Conservation (phyloP, 768 basidiomycete species). For the Rhizopogon vesiculosus region DNA sequence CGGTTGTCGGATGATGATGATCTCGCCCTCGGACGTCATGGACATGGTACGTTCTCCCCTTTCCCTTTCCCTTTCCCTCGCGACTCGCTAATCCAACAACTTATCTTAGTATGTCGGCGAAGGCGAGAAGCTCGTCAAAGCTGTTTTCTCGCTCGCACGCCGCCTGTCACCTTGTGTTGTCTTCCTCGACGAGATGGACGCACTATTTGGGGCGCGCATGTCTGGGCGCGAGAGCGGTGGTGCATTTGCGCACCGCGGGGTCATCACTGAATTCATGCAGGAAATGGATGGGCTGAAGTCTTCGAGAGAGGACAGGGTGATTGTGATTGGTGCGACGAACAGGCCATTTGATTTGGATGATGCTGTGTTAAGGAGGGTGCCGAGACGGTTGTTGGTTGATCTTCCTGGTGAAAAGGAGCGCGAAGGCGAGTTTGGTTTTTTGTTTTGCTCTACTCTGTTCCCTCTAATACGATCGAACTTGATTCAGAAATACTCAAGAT, state of each 20-base stretch:
- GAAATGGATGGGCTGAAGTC: slow-evolving; percentile 94
- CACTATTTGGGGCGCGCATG: slow-evolving; percentile 83
- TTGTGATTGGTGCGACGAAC: slow-evolving; percentile 94
- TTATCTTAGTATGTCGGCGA: slow-evolving; percentile 73
- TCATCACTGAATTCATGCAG: slow-evolving; percentile 92
- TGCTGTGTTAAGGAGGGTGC: slow-evolving; percentile 84
- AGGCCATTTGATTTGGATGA: slow-evolving; percentile 88
- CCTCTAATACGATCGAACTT: slow-evolving; percentile 1
- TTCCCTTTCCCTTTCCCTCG: not conserved
- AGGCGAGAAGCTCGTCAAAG: slow-evolving; percentile 85
- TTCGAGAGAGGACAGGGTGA: slow-evolving; percentile 72
- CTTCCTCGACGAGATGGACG: slow-evolving; percentile 94
- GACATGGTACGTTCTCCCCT: slow-evolving; percentile 66
- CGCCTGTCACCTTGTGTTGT: slow-evolving; percentile 86
- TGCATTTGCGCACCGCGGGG: slow-evolving; percentile 77
- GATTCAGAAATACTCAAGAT: slow-evolving; percentile 80
- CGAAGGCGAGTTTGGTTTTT: slow-evolving; percentile 50
- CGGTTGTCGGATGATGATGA: slow-evolving; percentile 87
- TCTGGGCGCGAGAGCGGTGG: slow-evolving; percentile 75
- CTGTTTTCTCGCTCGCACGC: slow-evolving; percentile 84
- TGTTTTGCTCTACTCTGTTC: not conserved
- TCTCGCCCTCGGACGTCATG: slow-evolving; percentile 93
- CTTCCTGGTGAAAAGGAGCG: slow-evolving; percentile 84
- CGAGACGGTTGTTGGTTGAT: slow-evolving; percentile 83
- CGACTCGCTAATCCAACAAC: slow-evolving; percentile 4